Base-by-base conservation (phyloP, 129 eudicot genomes). In the Flaveria linearis region DNA sequence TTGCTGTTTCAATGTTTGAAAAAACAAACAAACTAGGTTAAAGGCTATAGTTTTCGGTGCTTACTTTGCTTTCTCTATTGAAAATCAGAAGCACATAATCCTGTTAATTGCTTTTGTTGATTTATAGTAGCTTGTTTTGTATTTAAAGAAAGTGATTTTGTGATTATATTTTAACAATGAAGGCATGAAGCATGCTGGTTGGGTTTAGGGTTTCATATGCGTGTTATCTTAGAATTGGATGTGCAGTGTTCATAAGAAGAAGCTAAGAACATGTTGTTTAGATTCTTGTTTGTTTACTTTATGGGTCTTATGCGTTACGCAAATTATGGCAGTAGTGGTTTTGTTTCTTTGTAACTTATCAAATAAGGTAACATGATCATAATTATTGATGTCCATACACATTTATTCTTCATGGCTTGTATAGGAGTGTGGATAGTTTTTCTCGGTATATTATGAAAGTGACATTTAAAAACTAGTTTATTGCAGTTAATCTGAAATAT, bases 171-270 rank as follows among this genome's bases (percentile, higher is more conserved):
- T 7, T 4, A 15, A 25, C 25, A 12, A 67, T 67, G 25, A 30
- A 30, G 36, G 36, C 36, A 30, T 30, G 36, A 50, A 42, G 25
- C 36, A 52, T 55, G 62, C 20, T 15, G 30, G 47, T 78, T 17
- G 46, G n/a, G 12, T 46, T 43, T 69, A 2, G 64, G 70, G 28
- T 57, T 78, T 25, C 25, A 28, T 69, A 56, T 68, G 10, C 28
- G 64, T 70, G 63, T 47, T 68, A 23, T 77, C 47, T 68, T 78
- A 45, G 12, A 25, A 47, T 69, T 62, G 68, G 45, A 62, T 62
- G 68, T 62, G 68, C 15, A 62, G 68, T 62, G 20, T 28, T 7
- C 2, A 28, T 62, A 62, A 33, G 45, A 62, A 33, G 45, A 28
- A 28, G 68, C 9, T 66, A 66, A 4, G 43, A 33, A 28, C 43